Evolutionary conservation across 805 yeast species (phyloP), one percentile per base, ranked within the genome.

Genomic region (Ogataea ramenticola): DNA sequence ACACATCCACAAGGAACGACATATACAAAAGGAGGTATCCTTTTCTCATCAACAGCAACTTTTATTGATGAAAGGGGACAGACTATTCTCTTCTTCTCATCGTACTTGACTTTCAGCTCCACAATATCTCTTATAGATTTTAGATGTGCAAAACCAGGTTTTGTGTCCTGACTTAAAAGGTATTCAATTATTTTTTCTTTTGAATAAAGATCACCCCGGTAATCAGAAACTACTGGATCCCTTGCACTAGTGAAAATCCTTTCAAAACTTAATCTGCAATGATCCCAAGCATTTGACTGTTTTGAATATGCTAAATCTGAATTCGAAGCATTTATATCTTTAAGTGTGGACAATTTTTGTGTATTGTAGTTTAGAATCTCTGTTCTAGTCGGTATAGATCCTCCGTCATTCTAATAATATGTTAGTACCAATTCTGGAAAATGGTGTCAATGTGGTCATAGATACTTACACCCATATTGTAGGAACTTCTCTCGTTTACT

Each of bases 171-270:
- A 12, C 66, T 62, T 2, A 84, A 49, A 4, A 88, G 56, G 56
- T 72, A 68, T 52, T 82, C 82, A 7, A 88, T 54, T 0, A 85
- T 57, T 26, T 79, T 61, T 45, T 79, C 85, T 48, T 84, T 85
- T 49, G 81, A 76, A 59, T 72, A 84, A 4, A 88, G 54, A 27
- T 67, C 57, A 0, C 96, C 96, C 41, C 64, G 64, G 55, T 69
- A 80, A 60, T 88, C 96, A 30, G 86, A 74, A 1, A 83, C 82
- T 1, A 86, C 63, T 0, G 82, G 83, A 5, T 26, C 26, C n/a
- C 12, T 34, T 11, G 6, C 12, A 11, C 12, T 20, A 20, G 14
- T 5, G n/a, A 17, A 34, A 19, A 34, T 16, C 16, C 6, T 5
- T 14, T 10, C 21, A 17, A 86, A 66, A 36, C 53, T 73, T 22